Evolutionary conservation across 495 filamentous ascomycete species (phyloP).

Genomic region (Clohesyomyces aquaticus): DNA sequence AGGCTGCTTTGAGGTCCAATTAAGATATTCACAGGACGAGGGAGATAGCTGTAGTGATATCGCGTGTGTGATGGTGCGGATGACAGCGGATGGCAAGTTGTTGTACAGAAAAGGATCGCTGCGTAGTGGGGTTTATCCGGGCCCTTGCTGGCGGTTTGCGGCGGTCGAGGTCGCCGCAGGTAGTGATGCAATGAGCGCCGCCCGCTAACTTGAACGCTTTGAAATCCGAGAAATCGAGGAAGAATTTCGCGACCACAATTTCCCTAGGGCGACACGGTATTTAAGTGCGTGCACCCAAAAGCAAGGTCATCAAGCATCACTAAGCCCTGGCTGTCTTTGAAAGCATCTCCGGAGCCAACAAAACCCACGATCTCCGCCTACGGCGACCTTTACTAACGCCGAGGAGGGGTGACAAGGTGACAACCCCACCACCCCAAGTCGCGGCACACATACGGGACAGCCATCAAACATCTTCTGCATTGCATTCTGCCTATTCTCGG

Average conservation of each 20-base stretch:
- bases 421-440: not conserved
- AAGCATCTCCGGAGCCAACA: slow-evolving; percentile 39
- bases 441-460: not conserved
- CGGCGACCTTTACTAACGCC: slow-evolving; percentile 30
- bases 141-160: slow-evolving; percentile 23
- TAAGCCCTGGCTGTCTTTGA: slow-evolving; percentile 37
- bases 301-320: slow-evolving; percentile 35
- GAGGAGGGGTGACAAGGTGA: slow-evolving; percentile 1
- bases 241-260: not conserved
- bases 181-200: slow-evolving; percentile 6
- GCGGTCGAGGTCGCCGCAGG: slow-evolving; percentile 9
- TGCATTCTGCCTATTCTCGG: not conserved
- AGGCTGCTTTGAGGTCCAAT: slow-evolving; percentile 18
- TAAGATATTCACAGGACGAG: slow-evolving; percentile 1
- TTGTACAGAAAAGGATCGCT: slow-evolving; percentile 13
- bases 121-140: slow-evolving; percentile 35
- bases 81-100: slow-evolving; percentile 16
- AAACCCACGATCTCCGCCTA: slow-evolving; percentile 24
- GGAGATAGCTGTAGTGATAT: not conserved
- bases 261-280: not conserved
- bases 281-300: slow-evolving; percentile 27
- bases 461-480: not conserved
- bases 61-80: slow-evolving; percentile 13
- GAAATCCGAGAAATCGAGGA: not conserved
- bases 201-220: not conserved